phyloP scores from a whole-genome alignment of 345 rosid species.

The Passiflora organensis region DNA sequence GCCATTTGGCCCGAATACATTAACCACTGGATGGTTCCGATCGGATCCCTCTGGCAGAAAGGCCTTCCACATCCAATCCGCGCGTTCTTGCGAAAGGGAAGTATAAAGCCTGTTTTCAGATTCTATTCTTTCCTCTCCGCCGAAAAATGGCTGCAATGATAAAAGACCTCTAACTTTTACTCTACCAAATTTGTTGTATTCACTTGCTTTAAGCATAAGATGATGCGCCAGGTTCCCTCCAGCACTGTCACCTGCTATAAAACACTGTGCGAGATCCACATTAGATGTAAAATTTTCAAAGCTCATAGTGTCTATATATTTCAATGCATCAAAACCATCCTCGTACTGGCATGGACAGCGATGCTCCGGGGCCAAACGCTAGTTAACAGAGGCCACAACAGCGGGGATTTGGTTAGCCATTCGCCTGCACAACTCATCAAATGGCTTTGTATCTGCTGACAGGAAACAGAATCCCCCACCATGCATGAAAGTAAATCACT shows the following conservation, averaged over 20 bases:
- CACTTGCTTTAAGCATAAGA: not conserved
- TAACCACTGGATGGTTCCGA: not conserved
- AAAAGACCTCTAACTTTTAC: not conserved
- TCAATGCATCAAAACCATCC: slow-evolving; percentile 8
- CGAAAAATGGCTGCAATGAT: slow-evolving; percentile 8
- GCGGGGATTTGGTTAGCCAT: not conserved
- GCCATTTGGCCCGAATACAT: not conserved
- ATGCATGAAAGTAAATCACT: slow-evolving; percentile 2
- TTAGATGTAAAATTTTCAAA: not conserved
- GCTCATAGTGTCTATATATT: not conserved
- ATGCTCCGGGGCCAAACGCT: slow-evolving; percentile 5
- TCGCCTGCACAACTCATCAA: not conserved
- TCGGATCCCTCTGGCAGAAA: not conserved
- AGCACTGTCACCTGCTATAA: slow-evolving; percentile 7
- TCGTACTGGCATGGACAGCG: slow-evolving; percentile 2
- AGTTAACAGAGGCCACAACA: slow-evolving; percentile 1
- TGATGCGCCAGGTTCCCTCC: slow-evolving; percentile 10
- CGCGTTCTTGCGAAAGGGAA: not conserved
- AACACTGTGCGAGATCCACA: not conserved
- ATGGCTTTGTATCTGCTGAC: not conserved
- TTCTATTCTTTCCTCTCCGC: slow-evolving; percentile 3
- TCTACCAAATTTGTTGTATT: not conserved
- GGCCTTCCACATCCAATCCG: not conserved
- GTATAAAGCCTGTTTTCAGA: not conserved
- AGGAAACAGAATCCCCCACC: slow-evolving; percentile 7